Evolutionary conservation across 306 rosid species (phyloP), one percentile per base, ranked within the genome.

Genomic region (Cucumis cinereus): DNA sequence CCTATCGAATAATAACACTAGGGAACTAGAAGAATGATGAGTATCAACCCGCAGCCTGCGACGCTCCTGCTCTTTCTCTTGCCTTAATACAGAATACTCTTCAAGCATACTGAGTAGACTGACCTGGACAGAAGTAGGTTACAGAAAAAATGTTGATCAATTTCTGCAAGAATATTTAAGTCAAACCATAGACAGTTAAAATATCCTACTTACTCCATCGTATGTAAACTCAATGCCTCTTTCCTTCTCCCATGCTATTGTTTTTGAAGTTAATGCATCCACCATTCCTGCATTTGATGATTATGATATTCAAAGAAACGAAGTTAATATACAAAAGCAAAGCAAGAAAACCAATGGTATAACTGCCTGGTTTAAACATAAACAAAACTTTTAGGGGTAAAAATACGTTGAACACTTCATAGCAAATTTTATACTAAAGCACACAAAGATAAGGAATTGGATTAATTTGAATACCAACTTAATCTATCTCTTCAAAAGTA

Each of bases 61-160:
- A 76, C 52, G 84, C 82, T 90, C 94, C 63, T 81, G 87, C 81
- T 90, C 96, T 84, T 87, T 92, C 85, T 89, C 89, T 74, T 82
- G 87, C 85, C 90, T 86, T 41, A 85, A 79, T 62, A 68, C 77
- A 71, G 49, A 79, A 82, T 85, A 87, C 72, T 85, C 84, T 70
- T 86, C 90, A 77, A 90, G 89, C 90, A 90, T 85, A 36, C 81
- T 77, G 49, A 87, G 87, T 28, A 92, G 82, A 22, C 82, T 85
- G 40, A 74, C 82, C 98, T 92, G 60, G 53, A 80, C 7, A 70
- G 60, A 41, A 78, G 35, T 67, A 75, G n/a, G 75, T 60, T 30
- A 30, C 49, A 40, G 68, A 26, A 69, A 23, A 68, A 7, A 2
- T n/a, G 33, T 45, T 69, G 20, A 69, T 10, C 70, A 79, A 72